A percentile compares a stretch with the other conserved stretches of the same genome.
phyloP scores from a whole-genome alignment of 345 rosid genomes.

The Salix arbutifolia region DNA sequence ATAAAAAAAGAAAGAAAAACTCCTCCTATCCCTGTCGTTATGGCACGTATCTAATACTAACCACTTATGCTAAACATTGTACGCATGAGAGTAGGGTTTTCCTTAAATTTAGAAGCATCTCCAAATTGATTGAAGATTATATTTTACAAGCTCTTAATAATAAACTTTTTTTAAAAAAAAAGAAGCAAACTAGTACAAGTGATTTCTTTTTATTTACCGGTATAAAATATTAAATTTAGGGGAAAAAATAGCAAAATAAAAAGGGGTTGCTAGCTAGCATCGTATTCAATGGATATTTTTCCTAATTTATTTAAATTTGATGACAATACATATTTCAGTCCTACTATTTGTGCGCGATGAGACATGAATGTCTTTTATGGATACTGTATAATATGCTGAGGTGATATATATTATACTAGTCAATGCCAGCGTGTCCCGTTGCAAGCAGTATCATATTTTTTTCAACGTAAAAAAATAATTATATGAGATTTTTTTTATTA shows the following conservation, averaged over 20 bases:
- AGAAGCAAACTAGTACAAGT: neutral
- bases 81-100: neutral
- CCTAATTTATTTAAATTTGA: no score
- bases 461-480: no score
- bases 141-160: no score
- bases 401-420: no score
- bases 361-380: slow-evolving; percentile 8
- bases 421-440: no score
- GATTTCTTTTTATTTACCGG: neutral
- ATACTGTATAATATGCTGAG: slow-evolving; percentile 10
- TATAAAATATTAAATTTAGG: neutral
- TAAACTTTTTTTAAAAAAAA: no score
- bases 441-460: no score
- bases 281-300: no score
- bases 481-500: no score
- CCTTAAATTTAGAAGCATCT: no score
- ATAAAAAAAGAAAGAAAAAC: no score
- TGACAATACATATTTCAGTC: neutral
- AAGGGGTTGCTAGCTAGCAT: neutral
- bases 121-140: neutral
- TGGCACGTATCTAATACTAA: neutral
- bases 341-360: neutral
- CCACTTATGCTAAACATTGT: neutral
- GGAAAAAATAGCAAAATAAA: neutral
- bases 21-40: no score